Percentiles rank a stretch among this genome's conserved stretches.
Evolutionary conservation across 2,329 filamentous ascomycete species (phyloP).

Genomic region (Didymella glomerata): DNA sequence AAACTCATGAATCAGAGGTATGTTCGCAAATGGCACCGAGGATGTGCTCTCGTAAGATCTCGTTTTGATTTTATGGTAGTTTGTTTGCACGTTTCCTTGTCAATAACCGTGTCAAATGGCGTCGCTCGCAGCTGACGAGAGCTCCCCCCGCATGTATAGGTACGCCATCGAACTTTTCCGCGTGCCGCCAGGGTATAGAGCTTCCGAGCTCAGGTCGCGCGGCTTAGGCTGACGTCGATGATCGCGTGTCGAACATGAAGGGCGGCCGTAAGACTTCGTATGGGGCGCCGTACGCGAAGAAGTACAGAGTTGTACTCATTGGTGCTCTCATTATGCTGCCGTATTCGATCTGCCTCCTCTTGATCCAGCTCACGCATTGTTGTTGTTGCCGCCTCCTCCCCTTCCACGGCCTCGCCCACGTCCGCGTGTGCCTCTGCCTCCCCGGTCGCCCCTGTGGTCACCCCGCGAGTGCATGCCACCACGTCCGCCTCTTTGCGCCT

Average conservation of each 20-base stretch:
- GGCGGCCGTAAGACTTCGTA: background rate
- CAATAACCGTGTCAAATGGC: background rate
- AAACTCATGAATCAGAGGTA: background rate
- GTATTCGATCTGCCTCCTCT: background rate
- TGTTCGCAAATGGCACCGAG: background rate
- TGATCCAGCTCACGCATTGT: conserved; percentile 37
- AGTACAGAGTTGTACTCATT: background rate
- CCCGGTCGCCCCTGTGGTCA: conserved; percentile 61
- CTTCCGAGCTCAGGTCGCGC: conserved; percentile 11
- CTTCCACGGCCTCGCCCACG: conserved; percentile 62
- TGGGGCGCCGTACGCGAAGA: background rate
- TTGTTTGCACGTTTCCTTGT: background rate
- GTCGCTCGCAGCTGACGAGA: background rate
- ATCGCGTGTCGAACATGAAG: background rate
- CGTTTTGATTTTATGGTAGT: background rate
- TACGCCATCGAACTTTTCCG: background rate
- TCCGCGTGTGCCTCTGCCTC: conserved; percentile 64
- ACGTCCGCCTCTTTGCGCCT: conserved; percentile 67
- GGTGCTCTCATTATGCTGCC: background rate
- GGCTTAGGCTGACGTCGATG: background rate
- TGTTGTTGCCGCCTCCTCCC: conserved; percentile 59
- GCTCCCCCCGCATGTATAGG: background rate
- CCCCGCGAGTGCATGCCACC: conserved; percentile 67
- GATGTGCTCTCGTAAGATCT: background rate
- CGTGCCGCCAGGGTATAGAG: conserved; percentile 10